Evolutionary conservation across 148 eudicot genomes (phyloP).

Genomic region (Amaranthus palmeri): DNA sequence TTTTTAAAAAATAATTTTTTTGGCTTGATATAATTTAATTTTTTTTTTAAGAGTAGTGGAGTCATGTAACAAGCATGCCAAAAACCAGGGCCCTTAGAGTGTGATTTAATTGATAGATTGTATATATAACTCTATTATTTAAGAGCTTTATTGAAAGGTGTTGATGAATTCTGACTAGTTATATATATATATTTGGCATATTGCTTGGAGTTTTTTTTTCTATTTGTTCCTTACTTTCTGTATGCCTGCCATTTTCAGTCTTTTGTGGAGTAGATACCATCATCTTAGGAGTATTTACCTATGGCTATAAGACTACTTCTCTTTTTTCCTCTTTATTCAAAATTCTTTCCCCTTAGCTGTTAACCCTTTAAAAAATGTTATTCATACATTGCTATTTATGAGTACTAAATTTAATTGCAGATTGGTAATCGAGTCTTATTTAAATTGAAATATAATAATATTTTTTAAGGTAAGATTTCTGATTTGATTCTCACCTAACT

Average conservation of each 20-base stretch:
- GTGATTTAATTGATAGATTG: neutral
- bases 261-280: neutral
- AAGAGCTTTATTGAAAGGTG: conserved; percentile 15
- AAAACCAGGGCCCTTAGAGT: conserved; percentile 12
- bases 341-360: too few species aligned
- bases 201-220: neutral
- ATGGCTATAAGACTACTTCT: too few species aligned
- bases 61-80: conserved; percentile 22
- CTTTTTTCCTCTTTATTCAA: too few species aligned
- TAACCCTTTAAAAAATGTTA: too few species aligned
- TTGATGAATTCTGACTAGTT: neutral
- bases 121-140: neutral
- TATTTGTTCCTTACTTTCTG: conserved; percentile 3
- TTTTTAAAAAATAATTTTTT: neutral
- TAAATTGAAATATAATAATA: too few species aligned
- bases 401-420: too few species aligned
- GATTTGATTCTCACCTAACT: too few species aligned
- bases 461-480: too few species aligned
- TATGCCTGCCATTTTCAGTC: conserved; percentile 9
- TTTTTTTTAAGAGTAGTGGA: neutral
- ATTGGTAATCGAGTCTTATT: too few species aligned
- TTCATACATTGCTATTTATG: too few species aligned
- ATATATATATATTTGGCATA: neutral
- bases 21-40: too few species aligned
- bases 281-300: too few species aligned